Evolutionary conservation across 805 yeast species (phyloP), one percentile per base, ranked within the genome.

Genomic region (Starmerella floris): DNA sequence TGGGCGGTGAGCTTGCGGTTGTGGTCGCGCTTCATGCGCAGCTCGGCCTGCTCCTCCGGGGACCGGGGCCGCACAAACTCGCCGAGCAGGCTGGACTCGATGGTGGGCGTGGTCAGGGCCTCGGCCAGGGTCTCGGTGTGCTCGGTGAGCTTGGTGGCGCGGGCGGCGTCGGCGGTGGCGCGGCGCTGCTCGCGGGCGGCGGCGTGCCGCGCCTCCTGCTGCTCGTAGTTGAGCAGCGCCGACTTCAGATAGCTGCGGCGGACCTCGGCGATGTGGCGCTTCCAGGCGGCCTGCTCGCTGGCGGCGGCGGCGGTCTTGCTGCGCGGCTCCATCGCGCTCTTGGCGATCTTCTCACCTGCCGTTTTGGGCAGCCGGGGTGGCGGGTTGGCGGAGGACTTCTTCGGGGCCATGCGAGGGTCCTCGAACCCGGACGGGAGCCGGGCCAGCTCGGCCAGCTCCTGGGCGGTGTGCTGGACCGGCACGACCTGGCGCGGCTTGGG

Each of bases 401-500:
- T 51, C 83, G 96, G 63, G 73, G 77, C 51, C 76, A 70, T 39
- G 73, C 71, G 48, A 9, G 61, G 61, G 43, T 77, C 79, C 40
- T 73, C 76, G 23, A 87, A 93, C 59, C 77, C 83, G 13, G 85
- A 87, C 17, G 74, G 70, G 43, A 69, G 66, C 28, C 69, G 43
- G 65, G 70, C 48, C 69, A 69, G 46, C 66, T 63, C 46, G 35
- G 50, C 57, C 16, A 25, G 37, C 39, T 58, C 62, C 48, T 50
- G 51, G 5, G 51, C 37, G 2, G 63, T 53, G 42, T 46, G 46
- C 32, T 68, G 62, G 4, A 85, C 83, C 42, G 73, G 72, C 54
- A 87, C 74, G 25, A 83, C 76, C 31, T 77, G 74, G 54, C 94
- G 77, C 9, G 83, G 77, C 42, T 64, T 67, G 37, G 96, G 96